Base-by-base conservation (phyloP, 2,329 filamentous ascomycete genomes). In the Botryosphaeria agaves region DNA sequence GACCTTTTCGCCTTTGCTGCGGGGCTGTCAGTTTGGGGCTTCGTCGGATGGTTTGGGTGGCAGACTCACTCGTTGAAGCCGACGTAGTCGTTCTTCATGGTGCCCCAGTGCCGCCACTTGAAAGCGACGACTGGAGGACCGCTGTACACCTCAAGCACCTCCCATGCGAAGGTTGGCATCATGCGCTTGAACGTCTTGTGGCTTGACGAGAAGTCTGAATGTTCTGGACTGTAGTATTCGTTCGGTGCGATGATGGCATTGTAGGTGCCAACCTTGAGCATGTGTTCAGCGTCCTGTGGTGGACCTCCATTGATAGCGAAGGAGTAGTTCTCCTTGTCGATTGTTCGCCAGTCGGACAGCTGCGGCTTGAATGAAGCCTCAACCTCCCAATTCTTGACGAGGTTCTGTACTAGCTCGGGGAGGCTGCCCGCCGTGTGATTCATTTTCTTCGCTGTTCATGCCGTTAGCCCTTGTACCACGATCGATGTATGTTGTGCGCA, bases 311-410 rank as follows among this genome's bases (percentile, higher is more conserved):
- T 76, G 49, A 77, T 65, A 16, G 69, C 62, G 43, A 78, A 76
- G 3, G 55, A 62, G 56, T 77, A 78, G 18, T 62, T 64, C 5
- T 54, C 45, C 3, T 53, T 57, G 46, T 76, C 69, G 39, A 78
- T 62, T 2, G 74, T 78, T 27, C 72, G 63, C 73, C 73, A 78
- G 49, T 78, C 69, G 3, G 52, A 41, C 7, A 76, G 56, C 11
- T 58, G 42, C 5, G 62, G 62, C 52, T 78, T 78, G 63, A 74
- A 76, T 0, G 69, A 76, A 1, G 74, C 74, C 48, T 78, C 73
- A 30, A 77, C 66, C 48, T 78, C 73, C 74, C 73, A 78, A 47
- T 78, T 78, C 55, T 78, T 77, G 44, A 78, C 72, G 2, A 78
- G 62, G 44, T 77, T 78, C 47, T 77, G 66, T 23, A 78, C 72